phyloP scores from a whole-genome alignment of 371 early-diverging fungal genomes.

The Mucor velutinosus region DNA sequence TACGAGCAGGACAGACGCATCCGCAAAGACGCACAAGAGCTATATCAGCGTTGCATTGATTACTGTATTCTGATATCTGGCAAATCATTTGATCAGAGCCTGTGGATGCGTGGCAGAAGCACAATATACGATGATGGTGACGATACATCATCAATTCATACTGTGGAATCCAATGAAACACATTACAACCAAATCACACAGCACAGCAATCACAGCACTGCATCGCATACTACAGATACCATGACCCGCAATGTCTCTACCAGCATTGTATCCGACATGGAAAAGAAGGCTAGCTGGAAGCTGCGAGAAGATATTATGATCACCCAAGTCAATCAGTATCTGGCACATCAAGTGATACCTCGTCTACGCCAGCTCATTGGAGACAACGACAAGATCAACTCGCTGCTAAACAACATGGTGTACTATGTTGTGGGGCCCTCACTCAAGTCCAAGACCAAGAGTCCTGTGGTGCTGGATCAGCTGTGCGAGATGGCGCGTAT shows the following conservation, averaged over 20 bases:
- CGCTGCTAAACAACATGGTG: constrained; percentile 68
- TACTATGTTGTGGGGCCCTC: constrained; percentile 81
- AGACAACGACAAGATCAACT: constrained; percentile 75
- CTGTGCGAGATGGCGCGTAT: constrained; percentile 63
- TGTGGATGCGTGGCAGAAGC: constrained; percentile 67
- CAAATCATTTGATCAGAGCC: constrained; percentile 74
- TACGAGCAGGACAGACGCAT: constrained; percentile 67
- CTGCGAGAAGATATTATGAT: constrained; percentile 54
- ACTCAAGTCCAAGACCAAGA: constrained; percentile 59
- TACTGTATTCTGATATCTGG: constrained; percentile 79
- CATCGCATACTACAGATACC: background rate
- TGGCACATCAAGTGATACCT: constrained; percentile 67
- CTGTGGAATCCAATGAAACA: constrained; percentile 5
- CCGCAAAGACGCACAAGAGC: constrained; percentile 69
- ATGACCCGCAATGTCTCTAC: constrained; percentile 38
- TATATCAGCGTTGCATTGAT: constrained; percentile 73
- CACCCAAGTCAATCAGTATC: constrained; percentile 48
- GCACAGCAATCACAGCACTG: background rate
- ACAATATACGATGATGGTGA: constrained; percentile 43
- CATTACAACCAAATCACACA: background rate
- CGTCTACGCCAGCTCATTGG: constrained; percentile 63
- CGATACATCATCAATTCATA: constrained; percentile 24
- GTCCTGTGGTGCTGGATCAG: constrained; percentile 45
- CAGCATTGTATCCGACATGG: constrained; percentile 49
- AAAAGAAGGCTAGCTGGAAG: constrained; percentile 52